phyloP scores from a whole-genome alignment of 139 green algal genomes.

The Tetraselmis chui region DNA sequence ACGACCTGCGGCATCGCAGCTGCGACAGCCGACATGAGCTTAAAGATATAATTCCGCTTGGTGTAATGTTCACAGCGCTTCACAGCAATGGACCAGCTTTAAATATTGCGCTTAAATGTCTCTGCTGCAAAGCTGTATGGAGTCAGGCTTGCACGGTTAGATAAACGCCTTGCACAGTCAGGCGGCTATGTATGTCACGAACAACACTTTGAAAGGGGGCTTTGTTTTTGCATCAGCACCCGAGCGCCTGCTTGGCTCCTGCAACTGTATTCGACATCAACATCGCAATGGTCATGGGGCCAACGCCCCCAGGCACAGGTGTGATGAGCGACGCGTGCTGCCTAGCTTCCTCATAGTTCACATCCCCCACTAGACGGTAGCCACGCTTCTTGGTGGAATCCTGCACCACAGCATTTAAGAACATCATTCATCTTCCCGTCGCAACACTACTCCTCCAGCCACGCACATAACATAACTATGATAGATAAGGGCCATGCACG shows the following conservation, averaged over 20 bases:
- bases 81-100: too few relatives aligned
- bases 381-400: constrained; percentile 35
- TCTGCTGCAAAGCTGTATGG: neutral
- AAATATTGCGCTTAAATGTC: too few relatives aligned
- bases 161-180: too few relatives aligned
- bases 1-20: too few relatives aligned
- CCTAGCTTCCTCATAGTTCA: constrained; percentile 55
- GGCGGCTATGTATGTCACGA: too few relatives aligned
- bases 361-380: constrained; percentile 86
- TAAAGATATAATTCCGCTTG: too few relatives aligned
- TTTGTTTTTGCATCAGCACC: too few relatives aligned
- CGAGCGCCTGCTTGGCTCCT: neutral
- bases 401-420: constrained; percentile 10
- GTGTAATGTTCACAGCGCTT: too few relatives aligned
- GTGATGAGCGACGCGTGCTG: constrained; percentile 75
- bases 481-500: constrained; percentile 5
- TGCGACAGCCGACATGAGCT: too few relatives aligned
- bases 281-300: constrained; percentile 97
- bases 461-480: constrained; percentile 8
- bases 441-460: neutral
- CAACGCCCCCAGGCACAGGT: constrained; percentile 91
- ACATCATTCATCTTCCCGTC: constrained; percentile 20
- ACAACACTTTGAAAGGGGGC: too few relatives aligned
- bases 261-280: constrained; percentile 65
- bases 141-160: too few relatives aligned